Evolutionary conservation across 163 green algal genomes (phyloP).

Genomic region (Scenedesmus sp.): DNA sequence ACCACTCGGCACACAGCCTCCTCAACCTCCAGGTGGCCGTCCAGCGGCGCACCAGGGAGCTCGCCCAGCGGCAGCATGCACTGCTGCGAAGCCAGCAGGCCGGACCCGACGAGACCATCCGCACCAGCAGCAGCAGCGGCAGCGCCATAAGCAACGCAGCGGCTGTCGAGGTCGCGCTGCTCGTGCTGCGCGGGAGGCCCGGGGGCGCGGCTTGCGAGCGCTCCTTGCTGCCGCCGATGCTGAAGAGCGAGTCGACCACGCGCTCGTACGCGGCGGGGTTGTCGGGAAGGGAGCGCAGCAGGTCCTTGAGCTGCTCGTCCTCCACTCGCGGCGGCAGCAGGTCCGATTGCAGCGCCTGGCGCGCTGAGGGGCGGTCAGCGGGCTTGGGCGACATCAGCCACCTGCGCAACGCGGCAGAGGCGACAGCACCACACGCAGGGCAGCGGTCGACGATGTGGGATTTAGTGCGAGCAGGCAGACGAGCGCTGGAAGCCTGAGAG

Average conservation of each 20-base stretch:
- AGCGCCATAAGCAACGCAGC: neutral
- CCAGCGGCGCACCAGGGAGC: slow-evolving; percentile 52
- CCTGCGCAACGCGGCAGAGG: slow-evolving; percentile 40
- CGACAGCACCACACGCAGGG: neutral
- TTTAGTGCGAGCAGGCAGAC: no score
- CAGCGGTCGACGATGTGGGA: neutral
- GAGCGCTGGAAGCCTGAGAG: no score
- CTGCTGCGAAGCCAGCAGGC: slow-evolving; percentile 13
- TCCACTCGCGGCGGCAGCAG: slow-evolving; percentile 86
- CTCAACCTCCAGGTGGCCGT: slow-evolving; percentile 51
- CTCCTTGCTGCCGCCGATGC: slow-evolving; percentile 46
- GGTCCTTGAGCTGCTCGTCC: slow-evolving; percentile 89
- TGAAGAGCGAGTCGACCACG: slow-evolving; percentile 88
- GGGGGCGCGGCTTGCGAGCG: neutral
- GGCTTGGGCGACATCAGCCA: slow-evolving; percentile 87
- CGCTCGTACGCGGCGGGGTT: slow-evolving; percentile 75
- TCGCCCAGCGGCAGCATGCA: slow-evolving; percentile 26
- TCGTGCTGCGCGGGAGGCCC: no score
- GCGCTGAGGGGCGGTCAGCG: slow-evolving; percentile 81
- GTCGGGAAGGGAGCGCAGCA: slow-evolving; percentile 89
- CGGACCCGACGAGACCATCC: neutral
- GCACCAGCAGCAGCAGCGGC: slow-evolving; percentile 6
- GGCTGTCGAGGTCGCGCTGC: neutral
- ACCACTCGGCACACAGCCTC: slow-evolving; percentile 70
- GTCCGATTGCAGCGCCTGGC: slow-evolving; percentile 82